Evolutionary conservation across 2,329 filamentous ascomycete genomes (phyloP), one percentile per base, ranked within the genome.

Genomic region (Fusarium graminum): DNA sequence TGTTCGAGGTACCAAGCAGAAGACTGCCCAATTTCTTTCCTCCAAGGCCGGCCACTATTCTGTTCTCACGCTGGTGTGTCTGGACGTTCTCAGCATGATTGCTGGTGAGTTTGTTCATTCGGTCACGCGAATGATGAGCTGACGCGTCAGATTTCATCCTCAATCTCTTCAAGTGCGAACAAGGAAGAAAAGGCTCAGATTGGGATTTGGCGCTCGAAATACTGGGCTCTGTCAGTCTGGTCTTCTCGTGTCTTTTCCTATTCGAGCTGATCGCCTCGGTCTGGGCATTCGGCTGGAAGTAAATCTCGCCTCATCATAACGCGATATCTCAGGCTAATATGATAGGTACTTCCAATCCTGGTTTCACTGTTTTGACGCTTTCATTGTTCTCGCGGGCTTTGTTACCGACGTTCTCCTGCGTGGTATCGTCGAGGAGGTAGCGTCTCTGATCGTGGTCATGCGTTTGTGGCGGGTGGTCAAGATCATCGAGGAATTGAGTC

Each of bases 81-180:
- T 61, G 1, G 58, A 62, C 56, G 59, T 62, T 14, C 32, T 62
- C 3, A 56, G 59, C 42, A 62, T 62, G 57, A 62, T 62, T 0
- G 57, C 49, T 9, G 59, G 56, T 56, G 3, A 43, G 59, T 40
- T 0, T 1, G 5, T 7, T 1, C 8, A 7, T 3, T 3, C 4
- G 8, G 17, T 2, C 8, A 19, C 6, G 4, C 2, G 6, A 22
- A 1, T 2, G 1, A n/a, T 3, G 7, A 2, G 2, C 41, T 43
- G 1, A 38, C 1, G 10, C 8, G 4, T 4, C 0, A 61, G 56
- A 61, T 2, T 62, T 62, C 3, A 40, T 62, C 14, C 49, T 62
- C 2, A 56, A 62, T 17, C 2, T 56, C 4, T 62, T 56, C 13
- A 62, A 56, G 1, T 62, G 49, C 19, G 57, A 62, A 7, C 59